Percentiles rank a stretch among this genome's conserved stretches.
Evolutionary conservation across 2,329 filamentous ascomycete genomes (phyloP).

Genomic region (Verticillium zaregamsianum): DNA sequence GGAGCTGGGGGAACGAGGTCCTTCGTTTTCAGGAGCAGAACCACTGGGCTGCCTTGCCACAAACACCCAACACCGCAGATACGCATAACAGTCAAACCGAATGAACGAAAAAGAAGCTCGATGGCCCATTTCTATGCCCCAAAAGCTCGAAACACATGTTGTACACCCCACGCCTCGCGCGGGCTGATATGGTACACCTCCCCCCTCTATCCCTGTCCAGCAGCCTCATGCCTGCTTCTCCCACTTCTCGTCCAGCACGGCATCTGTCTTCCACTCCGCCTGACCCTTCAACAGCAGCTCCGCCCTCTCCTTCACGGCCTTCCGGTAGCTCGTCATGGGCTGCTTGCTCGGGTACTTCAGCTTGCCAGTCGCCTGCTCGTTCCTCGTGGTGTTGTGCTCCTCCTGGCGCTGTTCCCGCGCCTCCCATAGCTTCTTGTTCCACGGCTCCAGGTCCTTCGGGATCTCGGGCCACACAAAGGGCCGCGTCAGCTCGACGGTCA

Average conservation of each 20-base stretch:
- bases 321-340: slow-evolving; percentile 32
- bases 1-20: slow-evolving; percentile 72
- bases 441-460: slow-evolving; percentile 58
- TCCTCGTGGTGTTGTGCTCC: slow-evolving; percentile 30
- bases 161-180: slow-evolving; percentile 12
- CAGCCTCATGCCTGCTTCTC: slow-evolving; percentile 20
- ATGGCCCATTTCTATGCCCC: neutral
- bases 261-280: slow-evolving; percentile 54
- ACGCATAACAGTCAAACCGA: neutral
- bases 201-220: slow-evolving; percentile 4
- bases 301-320: slow-evolving; percentile 45
- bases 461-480: slow-evolving; percentile 84
- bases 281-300: slow-evolving; percentile 56
- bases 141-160: slow-evolving; percentile 9
- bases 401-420: slow-evolving; percentile 44
- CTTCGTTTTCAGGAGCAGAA: slow-evolving; percentile 62
- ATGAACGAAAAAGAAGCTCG: neutral
- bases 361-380: slow-evolving; percentile 25
- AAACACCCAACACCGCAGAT: neutral
- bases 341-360: slow-evolving; percentile 33
- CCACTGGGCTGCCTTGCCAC: slow-evolving; percentile 37
- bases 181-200: slow-evolving; percentile 14
- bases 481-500: slow-evolving; percentile 85
- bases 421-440: slow-evolving; percentile 59
- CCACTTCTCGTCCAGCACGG: slow-evolving; percentile 43